These are phyloP conservation scores for Epicoccum sorghinum DNA, from an alignment of 2,329 filamentous ascomycete genomes.

Conservation along the genomic window DNA sequence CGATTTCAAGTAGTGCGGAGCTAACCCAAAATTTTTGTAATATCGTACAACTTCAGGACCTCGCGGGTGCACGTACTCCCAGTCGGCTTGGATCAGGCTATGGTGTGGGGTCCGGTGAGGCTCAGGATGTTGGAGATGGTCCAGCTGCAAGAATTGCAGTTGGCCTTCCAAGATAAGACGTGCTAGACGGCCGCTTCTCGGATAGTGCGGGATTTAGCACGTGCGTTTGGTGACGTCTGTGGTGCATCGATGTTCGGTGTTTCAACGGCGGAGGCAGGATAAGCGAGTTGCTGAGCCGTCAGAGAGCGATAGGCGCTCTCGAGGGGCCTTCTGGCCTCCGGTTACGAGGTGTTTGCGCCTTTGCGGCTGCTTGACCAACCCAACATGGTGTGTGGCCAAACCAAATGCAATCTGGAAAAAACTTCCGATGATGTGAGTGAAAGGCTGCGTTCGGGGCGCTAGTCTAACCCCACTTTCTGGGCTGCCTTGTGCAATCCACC, in stretches of 20 bases:
- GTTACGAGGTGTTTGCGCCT: neutral
- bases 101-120: constrained; percentile 19
- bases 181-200: constrained; percentile 32
- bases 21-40: constrained; percentile 17
- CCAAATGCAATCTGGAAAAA: constrained; percentile 14
- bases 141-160: constrained; percentile 35
- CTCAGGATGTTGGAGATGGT: constrained; percentile 17
- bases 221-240: constrained; percentile 24
- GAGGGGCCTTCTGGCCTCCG: neutral
- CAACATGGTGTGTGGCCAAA: constrained; percentile 5
- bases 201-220: constrained; percentile 29
- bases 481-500: constrained; percentile 6
- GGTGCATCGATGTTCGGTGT: constrained; percentile 8
- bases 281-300: constrained; percentile 1
- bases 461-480: constrained; percentile 19
- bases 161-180: constrained; percentile 38
- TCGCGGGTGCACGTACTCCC: constrained; percentile 12
- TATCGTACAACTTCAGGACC: constrained; percentile 9
- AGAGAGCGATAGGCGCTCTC: constrained; percentile 7
- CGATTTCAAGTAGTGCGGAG: constrained; percentile 12
- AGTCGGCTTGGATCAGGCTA: constrained; percentile 9
- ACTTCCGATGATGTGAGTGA: constrained; percentile 21
- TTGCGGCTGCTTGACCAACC: neutral
- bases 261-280: constrained; percentile 12
- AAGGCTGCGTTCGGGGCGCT: constrained; percentile 4